phyloP scores from a whole-genome alignment of 129 eudicot genomes.

The Daucus carota region DNA sequence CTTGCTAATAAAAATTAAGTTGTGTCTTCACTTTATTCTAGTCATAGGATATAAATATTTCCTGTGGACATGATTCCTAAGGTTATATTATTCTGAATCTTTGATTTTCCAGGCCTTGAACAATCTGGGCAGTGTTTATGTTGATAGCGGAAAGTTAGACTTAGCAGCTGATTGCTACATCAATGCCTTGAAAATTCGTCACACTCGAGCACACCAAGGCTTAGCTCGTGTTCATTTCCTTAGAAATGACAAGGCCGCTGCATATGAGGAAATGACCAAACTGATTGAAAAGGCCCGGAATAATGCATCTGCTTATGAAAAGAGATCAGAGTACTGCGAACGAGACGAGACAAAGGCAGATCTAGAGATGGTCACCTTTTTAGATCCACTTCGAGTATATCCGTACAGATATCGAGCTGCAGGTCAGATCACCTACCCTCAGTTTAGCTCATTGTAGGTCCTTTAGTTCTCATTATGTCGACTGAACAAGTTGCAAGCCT shows the following conservation, averaged over 20 bases:
- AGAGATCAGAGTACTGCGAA: slow-evolving; percentile 93
- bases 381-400: slow-evolving; percentile 95
- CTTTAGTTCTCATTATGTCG: background rate
- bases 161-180: slow-evolving; percentile 95
- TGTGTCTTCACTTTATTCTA: too few species aligned
- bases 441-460: background rate
- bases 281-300: slow-evolving; percentile 82
- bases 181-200: slow-evolving; percentile 90
- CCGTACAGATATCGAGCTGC: slow-evolving; percentile 98
- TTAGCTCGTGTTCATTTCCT: slow-evolving; percentile 96
- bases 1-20: background rate
- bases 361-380: slow-evolving; percentile 85
- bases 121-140: slow-evolving; percentile 97
- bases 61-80: background rate
- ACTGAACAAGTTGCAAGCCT: background rate
- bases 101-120: slow-evolving; percentile 63
- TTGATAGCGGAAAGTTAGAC: slow-evolving; percentile 80
- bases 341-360: slow-evolving; percentile 89
- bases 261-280: slow-evolving; percentile 89
- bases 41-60: background rate
- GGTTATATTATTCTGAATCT: background rate
- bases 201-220: slow-evolving; percentile 97
- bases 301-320: slow-evolving; percentile 95
- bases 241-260: slow-evolving; percentile 73
- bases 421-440: slow-evolving; percentile 42